Percentiles rank a stretch among this genome's conserved stretches.
Conservation (phyloP, 768 basidiomycete species). For the Auriscalpium vulgare region DNA sequence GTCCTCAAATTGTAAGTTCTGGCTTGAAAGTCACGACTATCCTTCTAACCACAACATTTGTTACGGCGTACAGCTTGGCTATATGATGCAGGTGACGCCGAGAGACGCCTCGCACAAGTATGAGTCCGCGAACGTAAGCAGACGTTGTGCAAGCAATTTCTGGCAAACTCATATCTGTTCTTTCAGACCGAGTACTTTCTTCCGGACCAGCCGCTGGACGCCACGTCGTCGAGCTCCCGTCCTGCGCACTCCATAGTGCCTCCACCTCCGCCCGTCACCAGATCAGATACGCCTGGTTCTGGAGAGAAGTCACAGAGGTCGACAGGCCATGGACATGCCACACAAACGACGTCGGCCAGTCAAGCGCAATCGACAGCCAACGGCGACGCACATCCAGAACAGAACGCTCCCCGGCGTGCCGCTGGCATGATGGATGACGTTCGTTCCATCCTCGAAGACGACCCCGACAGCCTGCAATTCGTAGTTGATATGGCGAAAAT, state of each 20-base stretch:
- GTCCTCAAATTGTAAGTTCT: constrained; percentile 12
- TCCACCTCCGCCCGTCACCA: neutral
- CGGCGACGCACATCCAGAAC: neutral
- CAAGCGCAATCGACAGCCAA: neutral
- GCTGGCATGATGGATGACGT: neutral
- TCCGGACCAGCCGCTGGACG: neutral
- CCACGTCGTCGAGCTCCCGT: neutral
- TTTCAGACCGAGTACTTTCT: neutral
- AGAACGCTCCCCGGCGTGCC: neutral
- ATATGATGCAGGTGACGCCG: neutral
- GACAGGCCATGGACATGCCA: neutral
- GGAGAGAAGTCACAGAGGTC: too few species aligned
- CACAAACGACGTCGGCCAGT: neutral
- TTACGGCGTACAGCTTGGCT: neutral
- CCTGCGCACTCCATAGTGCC: neutral
- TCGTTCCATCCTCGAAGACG: neutral
- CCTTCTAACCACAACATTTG: neutral
- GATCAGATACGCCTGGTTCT: neutral
- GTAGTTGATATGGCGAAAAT: neutral
- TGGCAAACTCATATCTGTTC: neutral
- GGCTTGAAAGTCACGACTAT: neutral
- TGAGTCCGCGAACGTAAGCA: neutral
- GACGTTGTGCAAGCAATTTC: neutral
- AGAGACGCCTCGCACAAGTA: neutral
- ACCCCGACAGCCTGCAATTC: neutral